Evolutionary conservation across 2,329 filamentous ascomycete species (phyloP), one percentile per base, ranked within the genome.

Genomic region (Venturiaceae sp.): DNA sequence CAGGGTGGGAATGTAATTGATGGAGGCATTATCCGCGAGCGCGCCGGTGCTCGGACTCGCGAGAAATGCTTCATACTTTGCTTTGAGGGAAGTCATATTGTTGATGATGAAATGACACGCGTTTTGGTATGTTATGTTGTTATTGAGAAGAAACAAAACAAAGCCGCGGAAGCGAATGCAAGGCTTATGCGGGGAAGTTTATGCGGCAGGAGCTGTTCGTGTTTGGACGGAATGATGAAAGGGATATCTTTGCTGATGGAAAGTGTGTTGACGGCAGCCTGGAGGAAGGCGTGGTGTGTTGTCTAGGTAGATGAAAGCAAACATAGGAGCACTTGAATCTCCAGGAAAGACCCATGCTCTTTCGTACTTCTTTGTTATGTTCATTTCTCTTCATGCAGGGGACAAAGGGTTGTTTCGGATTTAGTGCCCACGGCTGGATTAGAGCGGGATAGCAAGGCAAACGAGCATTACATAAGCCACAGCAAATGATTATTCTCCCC

Each of bases 1-100:
- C 13, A 91, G 86, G 7, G 92, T 96, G 58, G 92, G 90, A 71
- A 97, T 86, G 77, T 97, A 99, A 78, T 92, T 85, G 65, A 80
- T 69, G 13, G 73, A 69, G 53, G 77, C 76, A 63, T 74, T 70
- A 58, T 71, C 70, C 52, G 76, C 72, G 50, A 80, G 72, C 41
- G 70, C 72, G 53, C 68, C 69, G 53, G 71, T 64, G 58, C 68
- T 72, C 19, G 77, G 77, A 56, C 67, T 69, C 60, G 70, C 71
- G 58, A 80, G 68, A 64, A 78, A 80, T 5, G 68, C 66, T 62
- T 74, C 65, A 66, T 80, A 80, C 47, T 65, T 67, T 62, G 67
- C 67, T 39, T 50, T 41, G 21, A 58, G 36, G 23, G 55, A 44
- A 32, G 53, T 33, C 46, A 58, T 54, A 33, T 44, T 58, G 57